Conservation (phyloP, 2,329 filamentous ascomycete genomes). For the Coniella lustricola region DNA sequence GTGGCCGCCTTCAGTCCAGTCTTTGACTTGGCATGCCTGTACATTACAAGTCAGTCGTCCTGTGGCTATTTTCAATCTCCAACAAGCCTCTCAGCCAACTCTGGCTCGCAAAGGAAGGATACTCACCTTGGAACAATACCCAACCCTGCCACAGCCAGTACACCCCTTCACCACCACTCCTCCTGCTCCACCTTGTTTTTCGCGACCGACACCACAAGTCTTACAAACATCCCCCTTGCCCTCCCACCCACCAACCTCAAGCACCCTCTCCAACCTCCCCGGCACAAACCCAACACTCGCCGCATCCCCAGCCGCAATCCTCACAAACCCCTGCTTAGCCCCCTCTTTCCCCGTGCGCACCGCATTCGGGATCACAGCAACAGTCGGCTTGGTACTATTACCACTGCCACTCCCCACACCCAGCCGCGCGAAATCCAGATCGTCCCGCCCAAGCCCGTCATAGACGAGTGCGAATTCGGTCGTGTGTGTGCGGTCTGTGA, state of each 20-base stretch:
- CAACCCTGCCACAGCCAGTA: conserved; percentile 35
- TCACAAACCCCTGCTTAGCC: conserved; percentile 33
- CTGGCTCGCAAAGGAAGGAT: not conserved
- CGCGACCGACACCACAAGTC: conserved; percentile 22
- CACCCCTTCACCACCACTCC: conserved; percentile 31
- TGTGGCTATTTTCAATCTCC: too few species aligned
- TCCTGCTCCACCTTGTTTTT: conserved; percentile 22
- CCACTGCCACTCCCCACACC: conserved; percentile 34
- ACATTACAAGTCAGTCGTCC: not conserved
- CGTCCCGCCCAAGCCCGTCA: conserved; percentile 30
- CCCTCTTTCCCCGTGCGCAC: conserved; percentile 29
- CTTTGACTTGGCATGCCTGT: conserved; percentile 36
- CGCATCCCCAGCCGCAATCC: conserved; percentile 27
- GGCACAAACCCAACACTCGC: conserved; percentile 29
- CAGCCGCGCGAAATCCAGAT: conserved; percentile 25
- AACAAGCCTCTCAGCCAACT: too few species aligned
- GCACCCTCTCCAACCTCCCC: conserved; percentile 23
- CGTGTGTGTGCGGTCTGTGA: conserved; percentile 29
- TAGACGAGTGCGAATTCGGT: conserved; percentile 40
- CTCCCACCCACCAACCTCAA: conserved; percentile 21
- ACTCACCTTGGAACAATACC: conserved; percentile 41
- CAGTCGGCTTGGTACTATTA: too few species aligned
- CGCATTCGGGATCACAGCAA: conserved; percentile 31
- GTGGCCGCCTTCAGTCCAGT: conserved; percentile 35
- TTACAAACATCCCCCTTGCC: conserved; percentile 21